Percentiles rank a stretch among this genome's conserved stretches.
These are phyloP conservation scores for Endocalyx cinctus DNA, from an alignment of 2,329 filamentous ascomycete species.

Conservation along the genomic window DNA sequence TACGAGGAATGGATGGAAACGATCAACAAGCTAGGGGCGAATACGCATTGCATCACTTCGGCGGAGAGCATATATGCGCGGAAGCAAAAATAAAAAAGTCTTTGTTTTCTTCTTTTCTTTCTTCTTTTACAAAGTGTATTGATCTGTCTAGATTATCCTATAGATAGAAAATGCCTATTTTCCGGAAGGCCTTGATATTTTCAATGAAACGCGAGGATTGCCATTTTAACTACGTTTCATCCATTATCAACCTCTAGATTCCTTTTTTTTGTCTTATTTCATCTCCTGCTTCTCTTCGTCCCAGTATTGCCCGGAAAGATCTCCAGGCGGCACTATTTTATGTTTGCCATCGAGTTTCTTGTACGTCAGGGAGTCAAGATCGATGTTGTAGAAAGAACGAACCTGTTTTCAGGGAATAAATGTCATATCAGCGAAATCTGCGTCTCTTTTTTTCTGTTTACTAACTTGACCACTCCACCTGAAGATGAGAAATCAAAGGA, in stretches of 20 bases:
- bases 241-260: too few relatives aligned
- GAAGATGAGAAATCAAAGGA: too few relatives aligned
- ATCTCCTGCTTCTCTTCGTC: slow-evolving; percentile 25
- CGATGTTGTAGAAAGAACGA: slow-evolving; percentile 36
- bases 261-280: slow-evolving; percentile 16
- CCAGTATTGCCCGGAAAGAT: slow-evolving; percentile 34
- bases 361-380: slow-evolving; percentile 34
- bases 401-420: slow-evolving; percentile 22
- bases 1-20: slow-evolving; percentile 95
- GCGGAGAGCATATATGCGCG: slow-evolving; percentile 65
- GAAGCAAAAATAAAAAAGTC: slow-evolving; percentile 25
- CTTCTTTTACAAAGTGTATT: too few relatives aligned
- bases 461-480: too few relatives aligned
- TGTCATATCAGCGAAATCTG: neutral
- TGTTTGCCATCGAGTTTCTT: slow-evolving; percentile 32
- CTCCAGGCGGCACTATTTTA: slow-evolving; percentile 27
- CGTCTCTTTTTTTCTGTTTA: neutral
- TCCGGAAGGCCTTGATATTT: too few relatives aligned
- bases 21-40: slow-evolving; percentile 87
- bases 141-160: too few relatives aligned
- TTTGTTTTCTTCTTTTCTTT: too few relatives aligned
- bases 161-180: too few relatives aligned
- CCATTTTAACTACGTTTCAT: too few relatives aligned
- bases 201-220: too few relatives aligned
- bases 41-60: slow-evolving; percentile 80